phyloP scores from a whole-genome alignment of 176 grass and related monocot genomes.

The maize (Zea mays) region DNA sequence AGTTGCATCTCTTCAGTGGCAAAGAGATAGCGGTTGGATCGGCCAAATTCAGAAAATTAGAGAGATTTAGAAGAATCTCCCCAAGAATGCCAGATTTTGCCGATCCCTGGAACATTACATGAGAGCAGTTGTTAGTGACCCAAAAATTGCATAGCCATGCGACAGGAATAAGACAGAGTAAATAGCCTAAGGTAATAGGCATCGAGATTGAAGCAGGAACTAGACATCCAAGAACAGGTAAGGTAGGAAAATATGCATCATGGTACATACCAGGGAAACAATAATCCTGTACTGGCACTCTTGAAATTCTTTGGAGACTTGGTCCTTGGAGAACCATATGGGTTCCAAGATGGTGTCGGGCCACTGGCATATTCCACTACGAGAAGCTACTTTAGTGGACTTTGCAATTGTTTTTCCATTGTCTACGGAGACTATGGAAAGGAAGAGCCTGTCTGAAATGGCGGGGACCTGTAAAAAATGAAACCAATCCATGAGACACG shows the following conservation, averaged over 20 bases:
- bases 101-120: conserved; percentile 66
- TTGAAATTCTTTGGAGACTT: conserved; percentile 62
- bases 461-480: conserved; percentile 67
- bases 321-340: conserved; percentile 76
- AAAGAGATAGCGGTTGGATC: conserved; percentile 72
- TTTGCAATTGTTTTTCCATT: conserved; percentile 78
- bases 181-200: neutral
- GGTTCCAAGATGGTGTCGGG: conserved; percentile 70
- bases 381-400: conserved; percentile 66
- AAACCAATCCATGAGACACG: neutral
- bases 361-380: conserved; percentile 85
- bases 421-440: conserved; percentile 73
- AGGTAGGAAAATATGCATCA: neutral
- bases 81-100: conserved; percentile 79
- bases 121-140: neutral
- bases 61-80: conserved; percentile 75
- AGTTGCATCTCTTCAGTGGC: conserved; percentile 77
- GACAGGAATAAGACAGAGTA: too few species aligned
- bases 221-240: neutral
- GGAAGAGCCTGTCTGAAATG: conserved; percentile 78
- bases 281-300: conserved; percentile 93
- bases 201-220: conserved; percentile 12
- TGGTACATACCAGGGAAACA: conserved; percentile 74
- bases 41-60: conserved; percentile 69
- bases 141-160: neutral